Evolutionary conservation across 1,284 basidiomycete species (phyloP), one percentile per base, ranked within the genome.

Genomic region (Leccinum pachyderme): DNA sequence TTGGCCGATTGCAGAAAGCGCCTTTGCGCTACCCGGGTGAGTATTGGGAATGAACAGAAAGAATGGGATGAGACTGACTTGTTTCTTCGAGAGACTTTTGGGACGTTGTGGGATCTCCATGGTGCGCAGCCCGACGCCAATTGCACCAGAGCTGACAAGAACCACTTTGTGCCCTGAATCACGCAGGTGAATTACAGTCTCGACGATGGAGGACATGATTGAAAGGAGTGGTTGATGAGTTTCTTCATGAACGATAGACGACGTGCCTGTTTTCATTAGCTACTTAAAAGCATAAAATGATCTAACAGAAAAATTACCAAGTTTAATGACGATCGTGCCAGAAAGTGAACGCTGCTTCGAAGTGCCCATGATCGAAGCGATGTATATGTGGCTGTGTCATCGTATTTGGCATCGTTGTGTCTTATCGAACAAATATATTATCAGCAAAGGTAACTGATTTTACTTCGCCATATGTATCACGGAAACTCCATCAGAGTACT

Each of bases 1-100:
- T 77, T 99, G 97, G 1, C 97, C 96, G 50, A 99, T 93, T 0
- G 96, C 96, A 29, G 96, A 96, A 41, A 99, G 77, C 7, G 96
- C 96, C 91, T 95, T 61, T 43, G 55, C 46, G 47, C 53, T 48
- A 56, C 13, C 65, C 29, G 56, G 56, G 47, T 58, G 47, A 62
- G 51, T 11, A 41, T 22, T 41, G 43, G 31, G 18, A 47, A 15
- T 7, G 13, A 7, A 18, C 37, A 54, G 24, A 24, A 29, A 22
- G 29, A 24, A 18, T 1, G 24, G 3, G 4, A 59, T 53, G 33
- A 27, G 24, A 60, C 66, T 47, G 54, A 87, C 92, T 80, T 98
- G 95, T 72, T 96, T 95, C 54, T 93, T 92, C 4, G 91, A 87
- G 13, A 99, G 74, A 53, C 82, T 86, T 65, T 95, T 96, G 2